phyloP scores from a whole-genome alignment of 495 filamentous ascomycete genomes.

The Neurospora hispaniola region DNA sequence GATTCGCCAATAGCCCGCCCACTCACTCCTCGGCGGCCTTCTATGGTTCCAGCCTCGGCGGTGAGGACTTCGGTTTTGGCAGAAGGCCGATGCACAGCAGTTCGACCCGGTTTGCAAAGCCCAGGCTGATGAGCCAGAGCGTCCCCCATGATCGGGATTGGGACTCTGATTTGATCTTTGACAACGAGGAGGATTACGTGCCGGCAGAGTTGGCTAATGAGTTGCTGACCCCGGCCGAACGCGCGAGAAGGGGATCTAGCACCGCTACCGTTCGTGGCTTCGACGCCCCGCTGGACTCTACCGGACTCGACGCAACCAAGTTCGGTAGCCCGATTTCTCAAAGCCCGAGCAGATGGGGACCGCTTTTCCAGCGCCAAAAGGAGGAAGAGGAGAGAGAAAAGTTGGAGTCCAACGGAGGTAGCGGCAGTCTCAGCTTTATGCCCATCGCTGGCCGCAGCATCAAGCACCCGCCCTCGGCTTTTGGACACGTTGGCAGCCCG shows the following conservation, averaged over 20 bases:
- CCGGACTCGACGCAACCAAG: constrained; percentile 45
- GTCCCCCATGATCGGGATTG: constrained; percentile 64
- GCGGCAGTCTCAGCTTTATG: constrained; percentile 2
- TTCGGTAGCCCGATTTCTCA: constrained; percentile 68
- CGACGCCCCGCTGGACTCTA: constrained; percentile 35
- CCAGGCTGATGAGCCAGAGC: constrained; percentile 70
- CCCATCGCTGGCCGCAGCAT: constrained; percentile 17
- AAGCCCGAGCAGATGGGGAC: constrained; percentile 79
- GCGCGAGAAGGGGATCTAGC: constrained; percentile 65
- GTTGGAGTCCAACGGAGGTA: constrained; percentile 31
- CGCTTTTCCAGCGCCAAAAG: constrained; percentile 65
- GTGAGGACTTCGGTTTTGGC: constrained; percentile 50
- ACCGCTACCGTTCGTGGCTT: constrained; percentile 27
- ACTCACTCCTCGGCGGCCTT: constrained; percentile 29
- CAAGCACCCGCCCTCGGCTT: constrained; percentile 40
- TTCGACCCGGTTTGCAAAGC: constrained; percentile 49
- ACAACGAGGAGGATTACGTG: constrained; percentile 73
- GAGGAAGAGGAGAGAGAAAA: constrained; percentile 69
- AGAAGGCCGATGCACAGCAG: constrained; percentile 79
- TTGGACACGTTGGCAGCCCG: constrained; percentile 88
- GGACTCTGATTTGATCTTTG: constrained; percentile 75
- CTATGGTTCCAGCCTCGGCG: constrained; percentile 32
- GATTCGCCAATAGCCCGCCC: constrained; percentile 52
- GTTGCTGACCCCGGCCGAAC: constrained; percentile 83
- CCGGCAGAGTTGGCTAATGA: constrained; percentile 74